Conservation (phyloP, 1,139 yeast species). For the Geotrichum carabidarum region DNA sequence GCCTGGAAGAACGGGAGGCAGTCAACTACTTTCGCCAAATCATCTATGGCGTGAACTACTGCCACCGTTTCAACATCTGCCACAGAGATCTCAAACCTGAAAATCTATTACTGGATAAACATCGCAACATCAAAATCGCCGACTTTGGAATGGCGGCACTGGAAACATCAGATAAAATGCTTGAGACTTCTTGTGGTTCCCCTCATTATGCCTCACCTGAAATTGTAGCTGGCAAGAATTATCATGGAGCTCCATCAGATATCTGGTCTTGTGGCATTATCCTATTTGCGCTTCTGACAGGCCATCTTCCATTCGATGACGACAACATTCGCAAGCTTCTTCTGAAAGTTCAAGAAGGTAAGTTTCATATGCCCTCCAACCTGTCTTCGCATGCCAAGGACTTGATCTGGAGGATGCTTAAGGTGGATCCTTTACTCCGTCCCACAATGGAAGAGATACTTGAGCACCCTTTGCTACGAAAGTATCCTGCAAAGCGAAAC, state of each 20-base stretch:
- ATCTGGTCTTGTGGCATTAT: slow-evolving; percentile 99
- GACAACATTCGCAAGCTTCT: slow-evolving; percentile 83
- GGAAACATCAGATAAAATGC: slow-evolving; percentile 73
- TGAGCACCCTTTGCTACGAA: slow-evolving; percentile 70
- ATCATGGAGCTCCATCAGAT: slow-evolving; percentile 96
- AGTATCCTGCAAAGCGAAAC: slow-evolving; percentile 49
- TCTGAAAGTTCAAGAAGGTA: slow-evolving; percentile 85
- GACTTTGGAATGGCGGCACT: slow-evolving; percentile 99
- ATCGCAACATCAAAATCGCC: slow-evolving; percentile 88
- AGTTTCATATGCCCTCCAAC: slow-evolving; percentile 74
- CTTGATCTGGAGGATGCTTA: slow-evolving; percentile 73
- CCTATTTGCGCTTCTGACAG: slow-evolving; percentile 85
- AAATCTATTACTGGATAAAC: slow-evolving; percentile 77
- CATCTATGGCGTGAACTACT: slow-evolving; percentile 82
- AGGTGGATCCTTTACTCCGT: slow-evolving; percentile 71
- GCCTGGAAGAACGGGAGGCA: slow-evolving; percentile 84
- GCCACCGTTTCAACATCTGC: slow-evolving; percentile 84
- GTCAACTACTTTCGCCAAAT: slow-evolving; percentile 87
- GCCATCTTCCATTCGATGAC: slow-evolving; percentile 94
- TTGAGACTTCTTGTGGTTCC: slow-evolving; percentile 95
- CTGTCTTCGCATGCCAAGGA: slow-evolving; percentile 80
- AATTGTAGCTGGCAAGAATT: slow-evolving; percentile 87
- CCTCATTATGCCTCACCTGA: slow-evolving; percentile 99
- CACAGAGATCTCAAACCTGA: slow-evolving; percentile 97
- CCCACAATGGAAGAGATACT: slow-evolving; percentile 69